phyloP scores from a whole-genome alignment of 139 green algal species.

The Trebouxia sp. region DNA sequence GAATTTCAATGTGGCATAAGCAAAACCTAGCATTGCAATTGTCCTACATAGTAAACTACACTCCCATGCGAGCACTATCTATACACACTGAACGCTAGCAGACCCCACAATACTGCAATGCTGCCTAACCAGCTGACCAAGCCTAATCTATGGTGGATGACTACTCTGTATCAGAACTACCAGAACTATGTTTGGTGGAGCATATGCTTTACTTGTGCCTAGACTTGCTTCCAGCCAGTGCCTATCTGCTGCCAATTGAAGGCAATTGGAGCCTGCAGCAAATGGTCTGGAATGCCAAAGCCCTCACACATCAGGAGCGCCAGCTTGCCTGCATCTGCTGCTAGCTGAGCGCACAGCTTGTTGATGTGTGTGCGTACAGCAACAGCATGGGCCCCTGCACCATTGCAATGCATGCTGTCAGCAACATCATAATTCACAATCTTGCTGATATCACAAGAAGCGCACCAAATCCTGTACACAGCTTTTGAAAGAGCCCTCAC shows the following conservation, averaged over 20 bases:
- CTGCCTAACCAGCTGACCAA: too few relatives aligned
- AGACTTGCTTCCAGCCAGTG: constrained; percentile 15
- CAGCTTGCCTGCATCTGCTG: constrained; percentile 36
- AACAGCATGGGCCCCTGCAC: constrained; percentile 35
- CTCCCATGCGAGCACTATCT: too few relatives aligned
- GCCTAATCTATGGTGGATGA: too few relatives aligned
- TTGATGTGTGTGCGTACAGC: constrained; percentile 55
- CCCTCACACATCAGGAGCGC: constrained; percentile 66
- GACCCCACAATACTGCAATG: too few relatives aligned
- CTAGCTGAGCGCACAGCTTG: constrained; percentile 52
- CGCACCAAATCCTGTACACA: neutral
- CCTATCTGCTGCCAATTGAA: constrained; percentile 58
- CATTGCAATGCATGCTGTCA: neutral
- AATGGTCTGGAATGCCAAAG: constrained; percentile 81
- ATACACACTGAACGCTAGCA: too few relatives aligned
- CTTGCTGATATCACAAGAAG: neutral
- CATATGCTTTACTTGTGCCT: too few relatives aligned
- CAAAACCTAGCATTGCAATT: too few relatives aligned
- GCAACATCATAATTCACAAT: neutral
- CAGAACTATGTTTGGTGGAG: too few relatives aligned
- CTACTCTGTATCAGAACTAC: too few relatives aligned
- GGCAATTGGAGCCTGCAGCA: constrained; percentile 76
- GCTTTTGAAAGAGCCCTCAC: neutral
- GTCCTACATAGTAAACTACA: too few relatives aligned
- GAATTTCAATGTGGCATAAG: too few relatives aligned